A percentile compares a stretch with the other conserved stretches of the same genome.
Evolutionary conservation across 371 early-diverging fungal genomes (phyloP).

Genomic region (Rhizoclosmatium hyalinum): DNA sequence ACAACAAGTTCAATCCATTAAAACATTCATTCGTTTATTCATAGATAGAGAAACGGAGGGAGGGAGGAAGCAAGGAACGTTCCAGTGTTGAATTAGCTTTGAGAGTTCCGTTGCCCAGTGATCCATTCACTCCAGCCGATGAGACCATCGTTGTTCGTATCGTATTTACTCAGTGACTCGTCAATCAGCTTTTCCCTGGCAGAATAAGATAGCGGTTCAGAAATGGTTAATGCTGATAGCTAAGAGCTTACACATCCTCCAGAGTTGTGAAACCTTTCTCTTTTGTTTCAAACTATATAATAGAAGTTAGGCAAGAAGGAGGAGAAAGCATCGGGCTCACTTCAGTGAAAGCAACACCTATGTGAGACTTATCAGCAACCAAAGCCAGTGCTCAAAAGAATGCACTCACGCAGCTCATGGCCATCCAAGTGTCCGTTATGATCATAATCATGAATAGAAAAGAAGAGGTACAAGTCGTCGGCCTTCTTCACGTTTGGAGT

Average conservation of each 20-base stretch:
- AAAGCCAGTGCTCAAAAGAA: not conserved
- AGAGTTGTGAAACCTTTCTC: constrained; percentile 17
- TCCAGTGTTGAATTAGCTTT: no score
- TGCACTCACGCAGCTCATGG: constrained; percentile 31
- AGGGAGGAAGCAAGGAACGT: no score
- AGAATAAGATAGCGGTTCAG: no score
- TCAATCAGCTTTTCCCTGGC: constrained; percentile 22
- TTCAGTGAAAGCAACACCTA: not conserved
- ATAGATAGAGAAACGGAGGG: no score
- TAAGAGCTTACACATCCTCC: not conserved
- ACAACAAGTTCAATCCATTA: no score
- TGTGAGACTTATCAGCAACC: not conserved
- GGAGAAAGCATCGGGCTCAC: not conserved
- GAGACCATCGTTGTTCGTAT: constrained; percentile 27
- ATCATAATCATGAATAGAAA: constrained; percentile 27
- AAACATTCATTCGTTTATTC: no score
- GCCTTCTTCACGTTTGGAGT: not conserved
- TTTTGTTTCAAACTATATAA: constrained; percentile 18
- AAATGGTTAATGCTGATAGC: no score
- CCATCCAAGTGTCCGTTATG: constrained; percentile 34
- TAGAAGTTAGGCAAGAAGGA: constrained; percentile 10
- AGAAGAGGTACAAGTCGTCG: constrained; percentile 18
- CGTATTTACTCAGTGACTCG: constrained; percentile 31
- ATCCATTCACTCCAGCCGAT: constrained; percentile 17
- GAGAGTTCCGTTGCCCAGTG: no score